phyloP scores from a whole-genome alignment of 2,329 filamentous ascomycete species.

The Neopestalotiopsis sp. region DNA sequence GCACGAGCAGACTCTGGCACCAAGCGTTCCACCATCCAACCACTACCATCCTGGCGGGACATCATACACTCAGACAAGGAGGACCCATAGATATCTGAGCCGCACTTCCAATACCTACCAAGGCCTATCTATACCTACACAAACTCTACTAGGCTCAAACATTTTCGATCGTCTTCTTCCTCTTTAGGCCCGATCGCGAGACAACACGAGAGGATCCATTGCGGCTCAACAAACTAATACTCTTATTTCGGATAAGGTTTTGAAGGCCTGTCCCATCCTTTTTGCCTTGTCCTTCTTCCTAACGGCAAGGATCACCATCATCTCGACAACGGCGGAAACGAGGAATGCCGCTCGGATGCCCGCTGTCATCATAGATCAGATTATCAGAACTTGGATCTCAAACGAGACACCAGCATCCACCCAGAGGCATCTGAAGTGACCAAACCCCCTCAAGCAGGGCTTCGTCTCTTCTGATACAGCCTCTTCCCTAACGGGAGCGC shows the following conservation, averaged over 20 bases:
- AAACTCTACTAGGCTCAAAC: conserved; percentile 17
- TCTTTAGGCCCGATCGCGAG: neutral
- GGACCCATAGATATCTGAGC: conserved; percentile 16
- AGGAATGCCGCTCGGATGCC: conserved; percentile 58
- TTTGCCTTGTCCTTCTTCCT: neutral
- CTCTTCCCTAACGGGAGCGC: conserved; percentile 43
- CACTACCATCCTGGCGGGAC: neutral
- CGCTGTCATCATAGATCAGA: conserved; percentile 57
- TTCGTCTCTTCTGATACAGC: conserved; percentile 46
- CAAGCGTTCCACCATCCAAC: conserved; percentile 18
- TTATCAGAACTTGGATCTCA: conserved; percentile 54
- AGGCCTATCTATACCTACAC: neutral
- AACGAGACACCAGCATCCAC: conserved; percentile 45
- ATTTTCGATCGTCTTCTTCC: neutral
- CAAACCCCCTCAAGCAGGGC: conserved; percentile 33
- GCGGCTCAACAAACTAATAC: conserved; percentile 17
- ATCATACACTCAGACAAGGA: neutral
- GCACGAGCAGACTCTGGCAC: conserved; percentile 13
- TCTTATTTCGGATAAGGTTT: conserved; percentile 18
- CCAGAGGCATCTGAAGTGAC: conserved; percentile 46
- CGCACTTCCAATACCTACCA: neutral
- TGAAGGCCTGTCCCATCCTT: conserved; percentile 16
- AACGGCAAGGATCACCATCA: conserved; percentile 18
- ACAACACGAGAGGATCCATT: conserved; percentile 1
- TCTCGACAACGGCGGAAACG: conserved; percentile 26